These are phyloP conservation scores for Scutellaria baicalensis DNA, from an alignment of 257 asterid genomes.

Conservation along the genomic window DNA sequence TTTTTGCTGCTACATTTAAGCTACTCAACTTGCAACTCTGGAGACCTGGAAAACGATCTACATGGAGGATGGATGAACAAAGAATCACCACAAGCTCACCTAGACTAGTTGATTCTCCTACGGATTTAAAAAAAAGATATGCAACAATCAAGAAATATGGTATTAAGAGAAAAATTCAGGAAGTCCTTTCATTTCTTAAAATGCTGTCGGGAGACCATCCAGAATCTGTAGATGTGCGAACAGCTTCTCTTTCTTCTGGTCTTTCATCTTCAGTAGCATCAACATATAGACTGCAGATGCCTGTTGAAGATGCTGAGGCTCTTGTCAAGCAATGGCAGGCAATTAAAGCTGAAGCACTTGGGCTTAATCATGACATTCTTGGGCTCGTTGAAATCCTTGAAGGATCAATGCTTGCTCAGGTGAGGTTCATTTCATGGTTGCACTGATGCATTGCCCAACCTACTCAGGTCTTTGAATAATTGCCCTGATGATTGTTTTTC, in stretches of 20 bases:
- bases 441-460: neutral
- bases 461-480: neutral
- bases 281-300: constrained; percentile 62
- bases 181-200: constrained; percentile 43
- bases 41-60: constrained; percentile 43
- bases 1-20: constrained; percentile 42
- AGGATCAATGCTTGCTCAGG: constrained; percentile 93
- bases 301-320: constrained; percentile 82
- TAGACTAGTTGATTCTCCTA: constrained; percentile 31
- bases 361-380: constrained; percentile 62
- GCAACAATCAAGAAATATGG: constrained; percentile 28
- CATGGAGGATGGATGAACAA: constrained; percentile 34
- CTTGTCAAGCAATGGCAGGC: constrained; percentile 90
- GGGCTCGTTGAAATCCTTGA: constrained; percentile 76
- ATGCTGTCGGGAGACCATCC: constrained; percentile 25
- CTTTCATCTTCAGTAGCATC: constrained; percentile 39
- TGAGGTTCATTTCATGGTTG: constrained; percentile 32
- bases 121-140: constrained; percentile 26
- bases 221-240: constrained; percentile 41
- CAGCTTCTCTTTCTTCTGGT: constrained; percentile 61
- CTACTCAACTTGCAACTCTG: constrained; percentile 40
- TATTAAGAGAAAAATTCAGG: constrained; percentile 35
- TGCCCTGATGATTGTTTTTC: neutral
- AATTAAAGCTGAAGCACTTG: constrained; percentile 87
- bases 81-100: constrained; percentile 30